Conservation (phyloP, 2,329 filamentous ascomycete genomes). For the Hypocreales sp. region DNA sequence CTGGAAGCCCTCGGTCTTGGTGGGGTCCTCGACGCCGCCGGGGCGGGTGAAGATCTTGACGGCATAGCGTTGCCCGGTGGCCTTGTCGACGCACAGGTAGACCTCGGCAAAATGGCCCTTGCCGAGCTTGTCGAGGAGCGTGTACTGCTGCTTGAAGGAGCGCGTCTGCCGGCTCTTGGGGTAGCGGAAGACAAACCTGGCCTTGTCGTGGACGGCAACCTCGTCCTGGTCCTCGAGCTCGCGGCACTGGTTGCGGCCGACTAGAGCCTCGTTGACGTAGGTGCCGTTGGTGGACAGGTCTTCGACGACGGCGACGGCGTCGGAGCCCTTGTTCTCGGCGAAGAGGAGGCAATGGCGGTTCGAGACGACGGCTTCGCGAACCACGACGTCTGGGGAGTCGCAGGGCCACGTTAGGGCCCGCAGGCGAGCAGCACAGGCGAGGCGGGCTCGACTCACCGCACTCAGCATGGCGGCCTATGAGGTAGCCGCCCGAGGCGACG, state of each 20-base stretch:
- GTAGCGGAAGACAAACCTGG: slow-evolving; percentile 84
- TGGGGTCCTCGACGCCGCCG: slow-evolving; percentile 64
- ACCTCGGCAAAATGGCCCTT: slow-evolving; percentile 95
- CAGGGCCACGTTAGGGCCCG: too few relatives aligned
- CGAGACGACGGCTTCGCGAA: slow-evolving; percentile 68
- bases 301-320: slow-evolving; percentile 63
- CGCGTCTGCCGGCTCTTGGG: slow-evolving; percentile 60
- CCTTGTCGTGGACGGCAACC: slow-evolving; percentile 71
- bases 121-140: slow-evolving; percentile 68
- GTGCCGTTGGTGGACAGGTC: slow-evolving; percentile 94
- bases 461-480: slow-evolving; percentile 86
- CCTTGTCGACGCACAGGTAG: slow-evolving; percentile 78
- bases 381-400: slow-evolving; percentile 40
- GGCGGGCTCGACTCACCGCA: slow-evolving; percentile 71
- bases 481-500: slow-evolving; percentile 62
- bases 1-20: slow-evolving; percentile 73
- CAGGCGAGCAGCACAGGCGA: too few relatives aligned
- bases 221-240: slow-evolving; percentile 85
- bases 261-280: slow-evolving; percentile 80
- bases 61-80: slow-evolving; percentile 66
- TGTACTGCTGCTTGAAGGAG: slow-evolving; percentile 76
- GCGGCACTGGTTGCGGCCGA: slow-evolving; percentile 82
- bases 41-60: slow-evolving; percentile 92
- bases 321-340: slow-evolving; percentile 38
- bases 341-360: slow-evolving; percentile 70